Conservation (phyloP, 805 yeast species). For the Ogataea corticis region DNA sequence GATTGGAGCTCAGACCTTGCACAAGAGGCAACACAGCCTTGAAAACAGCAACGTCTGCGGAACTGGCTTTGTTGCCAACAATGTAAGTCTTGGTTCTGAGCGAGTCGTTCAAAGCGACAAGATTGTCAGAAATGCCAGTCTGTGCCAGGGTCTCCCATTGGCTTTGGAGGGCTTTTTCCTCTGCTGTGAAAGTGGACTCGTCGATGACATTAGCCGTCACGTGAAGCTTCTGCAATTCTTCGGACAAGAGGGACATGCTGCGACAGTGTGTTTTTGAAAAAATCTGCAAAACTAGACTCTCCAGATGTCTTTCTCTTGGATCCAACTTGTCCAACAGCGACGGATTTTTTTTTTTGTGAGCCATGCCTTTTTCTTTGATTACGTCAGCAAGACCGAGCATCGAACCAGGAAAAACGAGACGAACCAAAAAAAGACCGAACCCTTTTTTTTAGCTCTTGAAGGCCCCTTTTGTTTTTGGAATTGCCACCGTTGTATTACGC, state of each 20-base stretch:
- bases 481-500: too few relatives aligned
- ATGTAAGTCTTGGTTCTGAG: constrained; percentile 72
- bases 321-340: too few relatives aligned
- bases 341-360: too few relatives aligned
- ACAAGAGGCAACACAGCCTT: constrained; percentile 64
- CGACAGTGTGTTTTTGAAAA: too few relatives aligned
- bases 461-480: too few relatives aligned
- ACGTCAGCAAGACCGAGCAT: not conserved
- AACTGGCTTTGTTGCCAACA: constrained; percentile 63
- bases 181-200: constrained; percentile 33
- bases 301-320: too few relatives aligned
- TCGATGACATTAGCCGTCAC: constrained; percentile 10
- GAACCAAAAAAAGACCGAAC: too few relatives aligned
- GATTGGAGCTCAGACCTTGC: constrained; percentile 47
- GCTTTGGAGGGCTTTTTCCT: constrained; percentile 58
- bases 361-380: not conserved
- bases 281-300: too few relatives aligned
- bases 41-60: constrained; percentile 72
- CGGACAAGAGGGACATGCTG: constrained; percentile 32
- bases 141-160: constrained; percentile 79
- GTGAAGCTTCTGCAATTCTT: constrained; percentile 32
- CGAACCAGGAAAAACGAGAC: too few relatives aligned
- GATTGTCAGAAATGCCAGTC: constrained; percentile 56
- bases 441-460: too few relatives aligned
- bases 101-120: constrained; percentile 63